Evolutionary conservation across 106 monocot genomes (phyloP), one percentile per base, ranked within the genome.

Genomic region (Agapanthus africanus): DNA sequence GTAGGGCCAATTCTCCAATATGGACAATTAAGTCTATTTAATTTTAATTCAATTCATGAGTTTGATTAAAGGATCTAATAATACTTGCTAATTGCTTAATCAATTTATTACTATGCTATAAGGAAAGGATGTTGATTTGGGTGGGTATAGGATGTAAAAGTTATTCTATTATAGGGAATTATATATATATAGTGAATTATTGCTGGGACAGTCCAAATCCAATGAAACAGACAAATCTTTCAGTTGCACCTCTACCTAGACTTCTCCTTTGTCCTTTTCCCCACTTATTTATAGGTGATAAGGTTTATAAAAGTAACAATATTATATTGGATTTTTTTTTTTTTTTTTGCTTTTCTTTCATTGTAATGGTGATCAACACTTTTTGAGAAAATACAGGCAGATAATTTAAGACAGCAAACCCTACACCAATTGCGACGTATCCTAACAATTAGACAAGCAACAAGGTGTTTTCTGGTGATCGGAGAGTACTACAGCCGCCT

Each of bases 401-500:
- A 87, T 63, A 87, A 80, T 42, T 37, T 87, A 47, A 71, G 87
- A 60, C 87, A 87, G 65, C 74, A 87, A 59, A 79, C 80, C 11
- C 74, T 87, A 15, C 79, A 87, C 74, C 87, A 78, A 62, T 37
- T 87, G 30, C 50, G 68, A 0, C 74, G 69, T 10, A 74, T 87
- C 30, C 30, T 87, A 62, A 83, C 83, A 37, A 70, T 78, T 7
- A 8, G 79, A 46, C 87, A 87, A 63, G 77, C 83, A 3, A 83
- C 79, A 19, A 61, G 78, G 66, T 83, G 83, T 69, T 83, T 87
- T 59, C 44, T 87, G 2, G 77, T 77, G 9, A 78, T 83, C n/a
- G 87, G 74, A 63, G 87, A 87, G 56, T 87, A 83, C 68, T 67
- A 77, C 65, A 77, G 11, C 67, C 82, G 87, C 21, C 69, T 87